Percentiles rank a stretch among this genome's conserved stretches.
Conservation (phyloP, 441 rosid genomes). For the Isatis lusitanica region DNA sequence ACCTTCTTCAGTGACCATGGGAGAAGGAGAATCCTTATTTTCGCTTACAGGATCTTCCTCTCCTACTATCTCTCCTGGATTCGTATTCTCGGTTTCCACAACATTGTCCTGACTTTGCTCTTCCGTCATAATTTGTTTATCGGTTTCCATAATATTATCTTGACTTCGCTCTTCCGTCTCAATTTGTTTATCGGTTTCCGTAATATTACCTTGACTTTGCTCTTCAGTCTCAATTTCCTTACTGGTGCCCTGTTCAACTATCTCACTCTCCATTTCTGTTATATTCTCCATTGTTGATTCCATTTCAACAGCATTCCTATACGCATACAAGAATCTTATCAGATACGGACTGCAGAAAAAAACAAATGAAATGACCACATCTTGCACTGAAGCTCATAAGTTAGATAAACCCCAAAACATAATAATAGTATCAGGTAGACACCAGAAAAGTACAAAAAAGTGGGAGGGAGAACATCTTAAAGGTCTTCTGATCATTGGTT, state of each 20-base stretch:
- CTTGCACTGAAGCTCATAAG: background rate
- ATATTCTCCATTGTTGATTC: conserved; percentile 37
- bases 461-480: background rate
- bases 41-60: conserved; percentile 20
- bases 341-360: conserved; percentile 9
- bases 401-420: conserved; percentile 14
- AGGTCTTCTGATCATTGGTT: background rate
- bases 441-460: background rate
- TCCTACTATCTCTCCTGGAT: conserved; percentile 19
- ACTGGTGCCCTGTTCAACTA: background rate
- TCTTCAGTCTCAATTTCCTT: conserved; percentile 40
- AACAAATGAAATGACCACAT: background rate
- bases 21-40: conserved; percentile 30
- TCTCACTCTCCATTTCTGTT: conserved; percentile 24
- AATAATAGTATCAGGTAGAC: background rate
- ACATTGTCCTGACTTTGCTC: conserved; percentile 22
- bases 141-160: background rate
- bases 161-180: conserved; percentile 34
- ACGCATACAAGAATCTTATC: conserved; percentile 4
- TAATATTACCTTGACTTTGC: conserved; percentile 7
- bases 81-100: conserved; percentile 20
- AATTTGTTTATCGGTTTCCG: conserved; percentile 24
- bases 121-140: conserved; percentile 36
- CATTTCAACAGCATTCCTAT: conserved; percentile 39
- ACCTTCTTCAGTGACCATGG: conserved; percentile 33